These are phyloP conservation scores for Parafenestella ontariensis DNA, from an alignment of 2,329 filamentous ascomycete species.

Conservation along the genomic window DNA sequence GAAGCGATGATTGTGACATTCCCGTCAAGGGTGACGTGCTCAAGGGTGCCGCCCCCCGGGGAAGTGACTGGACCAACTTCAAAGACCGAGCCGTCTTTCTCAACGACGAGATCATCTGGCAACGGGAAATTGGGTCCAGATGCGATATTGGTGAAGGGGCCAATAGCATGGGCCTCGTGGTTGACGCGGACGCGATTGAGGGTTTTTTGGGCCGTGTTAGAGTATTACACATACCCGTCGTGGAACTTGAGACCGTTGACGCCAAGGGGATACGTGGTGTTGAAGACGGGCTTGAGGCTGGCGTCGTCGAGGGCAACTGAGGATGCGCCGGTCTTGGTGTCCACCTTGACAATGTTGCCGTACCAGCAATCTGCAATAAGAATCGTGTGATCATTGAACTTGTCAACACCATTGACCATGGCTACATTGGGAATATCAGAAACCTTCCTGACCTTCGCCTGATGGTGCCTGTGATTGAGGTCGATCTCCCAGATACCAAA, in stretches of 20 bases:
- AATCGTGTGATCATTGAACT: slow-evolving; percentile 21
- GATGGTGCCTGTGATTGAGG: slow-evolving; percentile 1
- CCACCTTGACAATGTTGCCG: slow-evolving; percentile 23
- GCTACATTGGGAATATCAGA: slow-evolving; percentile 14
- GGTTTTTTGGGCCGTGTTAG: slow-evolving; percentile 17
- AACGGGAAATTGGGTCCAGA: slow-evolving; percentile 3
- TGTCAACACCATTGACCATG: slow-evolving; percentile 32
- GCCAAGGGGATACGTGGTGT: slow-evolving; percentile 14
- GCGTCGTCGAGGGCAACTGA: slow-evolving; percentile 18
- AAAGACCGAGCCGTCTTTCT: slow-evolving; percentile 19
- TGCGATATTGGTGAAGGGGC: slow-evolving; percentile 10
- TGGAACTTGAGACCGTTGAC: slow-evolving; percentile 33
- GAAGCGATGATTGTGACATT: slow-evolving; percentile 11
- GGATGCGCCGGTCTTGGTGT: slow-evolving; percentile 13
- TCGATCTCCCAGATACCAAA: slow-evolving; percentile 29
- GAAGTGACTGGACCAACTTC: too few species aligned
- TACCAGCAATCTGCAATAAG: slow-evolving; percentile 31
- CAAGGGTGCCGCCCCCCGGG: slow-evolving; percentile 17
- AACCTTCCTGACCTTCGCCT: slow-evolving; percentile 16
- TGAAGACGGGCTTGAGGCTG: slow-evolving; percentile 15
- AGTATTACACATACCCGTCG: slow-evolving; percentile 22
- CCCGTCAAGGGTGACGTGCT: slow-evolving; percentile 16
- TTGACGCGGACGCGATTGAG: slow-evolving; percentile 26
- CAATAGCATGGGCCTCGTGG: slow-evolving; percentile 2
- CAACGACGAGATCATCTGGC: slow-evolving; percentile 29